phyloP scores from a whole-genome alignment of 805 yeast genomes.

The Candida sphagnicola region DNA sequence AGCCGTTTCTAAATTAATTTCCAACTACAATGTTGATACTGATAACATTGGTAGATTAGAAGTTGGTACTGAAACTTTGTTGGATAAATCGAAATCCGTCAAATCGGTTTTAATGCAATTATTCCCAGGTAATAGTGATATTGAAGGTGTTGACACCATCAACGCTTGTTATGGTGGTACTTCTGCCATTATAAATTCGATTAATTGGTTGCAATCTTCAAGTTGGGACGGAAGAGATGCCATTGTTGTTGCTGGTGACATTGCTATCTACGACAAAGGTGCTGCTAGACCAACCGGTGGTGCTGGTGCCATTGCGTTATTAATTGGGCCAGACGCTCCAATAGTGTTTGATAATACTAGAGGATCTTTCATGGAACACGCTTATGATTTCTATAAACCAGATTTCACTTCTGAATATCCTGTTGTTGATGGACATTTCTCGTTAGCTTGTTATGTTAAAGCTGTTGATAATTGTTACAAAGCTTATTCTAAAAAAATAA shows the following conservation, averaged over 20 bases:
- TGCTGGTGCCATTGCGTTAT: conserved; percentile 92
- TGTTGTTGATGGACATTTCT: conserved; percentile 94
- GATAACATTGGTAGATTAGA: conserved; percentile 86
- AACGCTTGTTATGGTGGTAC: conserved; percentile 99
- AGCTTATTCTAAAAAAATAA: conserved; percentile 70
- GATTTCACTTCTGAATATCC: conserved; percentile 96
- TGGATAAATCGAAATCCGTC: conserved; percentile 95
- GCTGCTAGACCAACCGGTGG: conserved; percentile 99
- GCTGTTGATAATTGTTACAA: conserved; percentile 87
- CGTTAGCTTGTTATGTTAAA: conserved; percentile 87
- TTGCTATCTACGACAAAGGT: conserved; percentile 95
- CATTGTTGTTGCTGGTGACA: conserved; percentile 94
- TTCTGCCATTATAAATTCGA: conserved; percentile 84
- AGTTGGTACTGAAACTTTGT: conserved; percentile 96
- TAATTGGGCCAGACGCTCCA: conserved; percentile 98
- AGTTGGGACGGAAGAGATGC: conserved; percentile 99
- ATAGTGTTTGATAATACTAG: conserved; percentile 83
- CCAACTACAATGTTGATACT: conserved; percentile 80
- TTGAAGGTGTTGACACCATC: conserved; percentile 93
- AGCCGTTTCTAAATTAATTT: conserved; percentile 71
- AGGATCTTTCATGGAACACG: conserved; percentile 95
- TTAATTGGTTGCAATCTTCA: conserved; percentile 94
- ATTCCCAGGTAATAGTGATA: conserved; percentile 80
- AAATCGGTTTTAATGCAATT: conserved; percentile 94
- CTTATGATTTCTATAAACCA: conserved; percentile 97